These are phyloP conservation scores for Fraxinus platypoda DNA, from an alignment of 305 asterid species.

Conservation along the genomic window DNA sequence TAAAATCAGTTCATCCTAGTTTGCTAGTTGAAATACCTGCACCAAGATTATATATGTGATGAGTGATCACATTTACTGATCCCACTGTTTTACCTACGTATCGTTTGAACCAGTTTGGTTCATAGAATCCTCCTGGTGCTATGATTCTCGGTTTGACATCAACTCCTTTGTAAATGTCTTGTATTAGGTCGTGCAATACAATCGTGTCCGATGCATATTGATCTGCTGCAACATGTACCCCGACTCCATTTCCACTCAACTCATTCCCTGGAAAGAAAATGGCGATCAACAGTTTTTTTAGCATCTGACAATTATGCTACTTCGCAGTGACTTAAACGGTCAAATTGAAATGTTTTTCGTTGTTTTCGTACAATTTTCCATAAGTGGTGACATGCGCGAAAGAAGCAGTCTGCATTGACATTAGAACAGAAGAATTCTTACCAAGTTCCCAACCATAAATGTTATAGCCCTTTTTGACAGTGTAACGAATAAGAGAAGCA, in stretches of 20 bases:
- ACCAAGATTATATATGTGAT: conserved; percentile 54
- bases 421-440: conserved; percentile 23
- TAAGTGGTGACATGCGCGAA: not conserved
- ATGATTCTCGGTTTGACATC: conserved; percentile 34
- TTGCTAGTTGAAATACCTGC: conserved; percentile 32
- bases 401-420: not conserved
- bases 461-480: conserved; percentile 44
- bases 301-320: not conserved
- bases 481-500: conserved; percentile 48
- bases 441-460: conserved; percentile 64
- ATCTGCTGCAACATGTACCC: conserved; percentile 39
- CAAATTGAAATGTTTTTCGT: not conserved
- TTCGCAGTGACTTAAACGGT: not conserved
- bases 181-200: conserved; percentile 24
- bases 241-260: conserved; percentile 46
- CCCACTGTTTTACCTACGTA: conserved; percentile 24
- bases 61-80: conserved; percentile 38
- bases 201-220: conserved; percentile 44
- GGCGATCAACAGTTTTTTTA: not conserved
- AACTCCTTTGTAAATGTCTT: conserved; percentile 32
- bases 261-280: conserved; percentile 38
- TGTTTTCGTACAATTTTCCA: not conserved
- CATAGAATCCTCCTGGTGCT: conserved; percentile 55
- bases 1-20: not conserved
- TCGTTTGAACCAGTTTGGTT: conserved; percentile 37